phyloP scores from a whole-genome alignment of 139 green algal genomes.

The Haematococcus lacustris region DNA sequence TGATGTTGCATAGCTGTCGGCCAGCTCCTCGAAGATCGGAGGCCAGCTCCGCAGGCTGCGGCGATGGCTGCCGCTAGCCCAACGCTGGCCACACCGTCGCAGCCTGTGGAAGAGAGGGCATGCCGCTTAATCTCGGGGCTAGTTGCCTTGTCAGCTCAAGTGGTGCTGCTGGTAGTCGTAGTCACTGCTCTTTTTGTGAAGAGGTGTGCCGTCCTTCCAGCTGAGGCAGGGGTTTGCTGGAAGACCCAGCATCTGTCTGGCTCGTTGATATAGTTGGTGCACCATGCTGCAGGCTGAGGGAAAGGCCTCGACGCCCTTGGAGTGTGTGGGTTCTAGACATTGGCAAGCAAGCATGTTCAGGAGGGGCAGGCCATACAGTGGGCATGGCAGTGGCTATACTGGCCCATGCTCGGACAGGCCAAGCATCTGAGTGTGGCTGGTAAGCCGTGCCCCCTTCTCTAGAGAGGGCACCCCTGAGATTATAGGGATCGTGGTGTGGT shows the following conservation, averaged over 20 bases:
- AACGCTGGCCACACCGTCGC: no score
- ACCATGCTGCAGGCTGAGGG: conserved; percentile 5
- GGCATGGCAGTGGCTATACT: neutral
- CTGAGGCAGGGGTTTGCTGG: neutral
- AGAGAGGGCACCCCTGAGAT: no score
- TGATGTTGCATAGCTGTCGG: no score
- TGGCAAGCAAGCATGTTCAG: conserved; percentile 18
- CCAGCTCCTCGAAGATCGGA: no score
- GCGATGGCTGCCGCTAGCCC: no score
- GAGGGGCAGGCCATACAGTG: conserved; percentile 11
- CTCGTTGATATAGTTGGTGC: neutral
- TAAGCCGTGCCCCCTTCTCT: no score
- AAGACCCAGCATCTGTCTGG: neutral
- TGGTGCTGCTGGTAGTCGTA: conserved; percentile 14
- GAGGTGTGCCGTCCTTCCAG: neutral
- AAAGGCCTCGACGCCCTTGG: conserved; percentile 15
- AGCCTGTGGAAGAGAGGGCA: no score
- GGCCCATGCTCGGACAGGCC: neutral
- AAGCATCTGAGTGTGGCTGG: conserved; percentile 14
- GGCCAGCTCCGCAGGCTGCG: no score
- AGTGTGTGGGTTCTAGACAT: conserved; percentile 23
- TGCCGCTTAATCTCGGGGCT: conserved; percentile 15
- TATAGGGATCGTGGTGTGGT: no score
- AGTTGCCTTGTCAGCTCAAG: conserved; percentile 4
- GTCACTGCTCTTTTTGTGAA: conserved; percentile 11